These are phyloP conservation scores for Hymenoscyphus albidus DNA, from an alignment of 2,329 filamentous ascomycete genomes.

Conservation along the genomic window DNA sequence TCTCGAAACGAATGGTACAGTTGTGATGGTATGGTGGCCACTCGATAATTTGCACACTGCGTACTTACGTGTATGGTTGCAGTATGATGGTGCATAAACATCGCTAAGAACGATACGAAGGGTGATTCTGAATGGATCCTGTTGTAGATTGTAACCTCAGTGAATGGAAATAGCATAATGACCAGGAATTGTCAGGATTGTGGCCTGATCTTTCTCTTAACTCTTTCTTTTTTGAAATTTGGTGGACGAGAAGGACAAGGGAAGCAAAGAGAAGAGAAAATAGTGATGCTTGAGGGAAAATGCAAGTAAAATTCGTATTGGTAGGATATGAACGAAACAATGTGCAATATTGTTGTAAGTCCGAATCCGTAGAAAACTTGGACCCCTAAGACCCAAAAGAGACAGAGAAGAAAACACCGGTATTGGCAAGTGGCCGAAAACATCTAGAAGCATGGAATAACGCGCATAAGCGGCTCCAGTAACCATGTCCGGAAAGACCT, in stretches of 20 bases:
- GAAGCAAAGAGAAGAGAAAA: neutral
- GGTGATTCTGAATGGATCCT: neutral
- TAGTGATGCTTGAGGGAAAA: neutral
- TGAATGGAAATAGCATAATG: neutral
- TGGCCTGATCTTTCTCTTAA: neutral
- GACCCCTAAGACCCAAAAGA: neutral
- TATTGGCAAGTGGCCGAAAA: neutral
- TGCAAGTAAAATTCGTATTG: slow-evolving; percentile 3
- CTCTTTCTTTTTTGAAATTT: neutral
- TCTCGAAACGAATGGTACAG: neutral
- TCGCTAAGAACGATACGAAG: neutral
- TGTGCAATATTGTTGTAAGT: neutral
- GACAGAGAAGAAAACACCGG: neutral
- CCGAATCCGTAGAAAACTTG: neutral
- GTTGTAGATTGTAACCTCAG: neutral
- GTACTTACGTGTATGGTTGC: neutral
- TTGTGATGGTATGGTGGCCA: neutral
- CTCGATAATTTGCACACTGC: neutral
- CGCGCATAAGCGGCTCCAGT: neutral
- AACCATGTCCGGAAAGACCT: neutral
- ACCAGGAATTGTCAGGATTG: neutral
- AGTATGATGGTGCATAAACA: neutral
- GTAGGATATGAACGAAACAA: neutral
- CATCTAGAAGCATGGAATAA: neutral
- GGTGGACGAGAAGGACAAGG: neutral